A percentile compares a stretch with the other conserved stretches of the same genome.
These are phyloP conservation scores for Boletellus deceptivus DNA, from an alignment of 1,284 basidiomycete genomes.

Conservation along the genomic window DNA sequence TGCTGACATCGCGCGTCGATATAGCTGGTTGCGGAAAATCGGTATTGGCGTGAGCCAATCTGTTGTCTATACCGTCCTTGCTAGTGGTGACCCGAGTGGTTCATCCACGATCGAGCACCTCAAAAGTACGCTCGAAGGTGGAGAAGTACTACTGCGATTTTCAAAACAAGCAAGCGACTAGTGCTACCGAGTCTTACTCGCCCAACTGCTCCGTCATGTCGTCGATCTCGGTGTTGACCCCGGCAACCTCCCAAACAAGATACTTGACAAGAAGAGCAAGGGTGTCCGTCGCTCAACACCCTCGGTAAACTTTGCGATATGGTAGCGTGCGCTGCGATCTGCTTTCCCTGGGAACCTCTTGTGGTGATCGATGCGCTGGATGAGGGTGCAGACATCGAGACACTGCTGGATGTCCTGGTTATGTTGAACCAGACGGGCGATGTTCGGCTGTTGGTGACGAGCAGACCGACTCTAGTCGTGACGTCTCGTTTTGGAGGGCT, in stretches of 20 bases:
- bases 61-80: background rate
- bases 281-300: background rate
- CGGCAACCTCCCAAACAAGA: background rate
- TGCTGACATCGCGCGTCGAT: background rate
- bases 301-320: background rate
- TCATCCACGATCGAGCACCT: conserved; percentile 4
- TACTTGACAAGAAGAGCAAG: conserved; percentile 1
- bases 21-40: conserved; percentile 8
- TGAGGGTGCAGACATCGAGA: conserved; percentile 3
- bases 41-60: background rate
- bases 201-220: background rate
- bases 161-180: background rate
- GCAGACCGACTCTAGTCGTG: background rate
- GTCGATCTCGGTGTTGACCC: background rate
- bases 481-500: background rate
- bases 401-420: background rate
- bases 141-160: conserved; percentile 5
- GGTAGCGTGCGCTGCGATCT: background rate
- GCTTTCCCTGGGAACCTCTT: background rate
- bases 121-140: background rate
- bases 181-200: background rate
- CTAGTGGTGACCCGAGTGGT: background rate
- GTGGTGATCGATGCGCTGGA: conserved; percentile 6
- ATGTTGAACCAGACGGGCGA: background rate
- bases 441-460: conserved; percentile 2